Percentiles rank a stretch among this genome's conserved stretches.
These are phyloP conservation scores for Inonotus obliquus DNA, from an alignment of 1,284 basidiomycete species.

Conservation along the genomic window DNA sequence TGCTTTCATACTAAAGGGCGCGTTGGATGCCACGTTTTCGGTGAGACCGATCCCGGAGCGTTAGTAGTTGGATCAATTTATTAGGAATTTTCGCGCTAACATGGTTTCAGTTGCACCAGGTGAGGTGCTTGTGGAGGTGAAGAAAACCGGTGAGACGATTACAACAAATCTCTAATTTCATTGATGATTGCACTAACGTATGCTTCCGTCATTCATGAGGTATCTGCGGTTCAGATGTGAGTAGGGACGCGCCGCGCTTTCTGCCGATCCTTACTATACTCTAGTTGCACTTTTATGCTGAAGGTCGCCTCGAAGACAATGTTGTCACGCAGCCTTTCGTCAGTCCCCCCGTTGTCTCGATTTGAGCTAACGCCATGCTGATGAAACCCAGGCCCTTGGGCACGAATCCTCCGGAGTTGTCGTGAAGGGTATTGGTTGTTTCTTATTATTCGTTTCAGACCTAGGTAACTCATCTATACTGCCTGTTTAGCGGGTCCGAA, in stretches of 20 bases:
- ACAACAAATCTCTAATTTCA: not conserved
- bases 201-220: conserved; percentile 40
- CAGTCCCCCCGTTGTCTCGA: conserved; percentile 12
- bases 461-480: not conserved
- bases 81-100: not conserved
- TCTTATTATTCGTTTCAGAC: not conserved
- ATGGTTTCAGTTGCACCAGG: conserved; percentile 52
- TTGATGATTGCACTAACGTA: not conserved
- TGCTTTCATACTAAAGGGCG: conserved; percentile 72
- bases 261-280: conserved; percentile 18
- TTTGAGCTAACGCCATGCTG: conserved; percentile 38
- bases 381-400: conserved; percentile 45
- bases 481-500: conserved; percentile 54
- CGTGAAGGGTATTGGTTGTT: conserved; percentile 27
- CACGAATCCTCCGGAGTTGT: conserved; percentile 55
- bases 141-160: conserved; percentile 72
- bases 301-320: conserved; percentile 52
- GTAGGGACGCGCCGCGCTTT: conserved; percentile 13
- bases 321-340: conserved; percentile 13
- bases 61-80: conserved; percentile 29
- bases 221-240: conserved; percentile 86
- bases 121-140: conserved; percentile 87
- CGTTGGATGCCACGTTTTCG: conserved; percentile 72
- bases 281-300: conserved; percentile 81
- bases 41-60: conserved; percentile 75